Percentiles rank a stretch among this genome's conserved stretches.
phyloP scores from a whole-genome alignment of 1,284 basidiomycete genomes.

The Cerrena zonata region DNA sequence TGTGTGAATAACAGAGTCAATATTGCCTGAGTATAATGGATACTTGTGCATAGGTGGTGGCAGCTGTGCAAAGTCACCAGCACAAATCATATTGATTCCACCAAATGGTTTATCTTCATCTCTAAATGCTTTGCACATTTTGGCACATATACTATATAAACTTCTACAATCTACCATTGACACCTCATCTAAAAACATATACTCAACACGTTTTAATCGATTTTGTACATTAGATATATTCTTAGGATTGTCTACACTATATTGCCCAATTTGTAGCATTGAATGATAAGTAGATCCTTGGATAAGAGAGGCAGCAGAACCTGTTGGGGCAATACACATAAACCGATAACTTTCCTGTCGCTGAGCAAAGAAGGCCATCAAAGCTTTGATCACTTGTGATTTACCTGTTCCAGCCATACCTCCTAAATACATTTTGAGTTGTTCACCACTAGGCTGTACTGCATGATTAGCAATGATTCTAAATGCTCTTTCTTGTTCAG shows the following conservation, averaged over 20 bases:
- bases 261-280: conserved; percentile 21
- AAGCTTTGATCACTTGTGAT: conserved; percentile 36
- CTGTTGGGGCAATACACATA: conserved; percentile 32
- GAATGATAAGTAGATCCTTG: conserved; percentile 36
- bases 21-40: background rate
- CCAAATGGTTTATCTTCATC: conserved; percentile 7
- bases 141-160: conserved; percentile 7
- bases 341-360: conserved; percentile 24
- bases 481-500: conserved; percentile 31
- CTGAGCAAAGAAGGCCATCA: conserved; percentile 26
- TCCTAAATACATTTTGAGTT: conserved; percentile 12
- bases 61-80: conserved; percentile 13
- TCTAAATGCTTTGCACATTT: background rate
- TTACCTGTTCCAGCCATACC: conserved; percentile 37
- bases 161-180: conserved; percentile 9
- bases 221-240: conserved; percentile 9
- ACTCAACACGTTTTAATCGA: conserved; percentile 24
- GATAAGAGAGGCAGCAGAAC: conserved; percentile 31
- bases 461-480: conserved; percentile 30
- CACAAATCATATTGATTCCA: conserved; percentile 9
- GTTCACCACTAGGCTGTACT: conserved; percentile 10
- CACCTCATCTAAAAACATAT: conserved; percentile 25
- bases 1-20: background rate
- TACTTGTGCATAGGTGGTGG: conserved; percentile 12
- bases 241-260: background rate